Evolutionary conservation across 2,329 filamentous ascomycete genomes (phyloP), one percentile per base, ranked within the genome.

Genomic region (Hyphodiscus sp.): DNA sequence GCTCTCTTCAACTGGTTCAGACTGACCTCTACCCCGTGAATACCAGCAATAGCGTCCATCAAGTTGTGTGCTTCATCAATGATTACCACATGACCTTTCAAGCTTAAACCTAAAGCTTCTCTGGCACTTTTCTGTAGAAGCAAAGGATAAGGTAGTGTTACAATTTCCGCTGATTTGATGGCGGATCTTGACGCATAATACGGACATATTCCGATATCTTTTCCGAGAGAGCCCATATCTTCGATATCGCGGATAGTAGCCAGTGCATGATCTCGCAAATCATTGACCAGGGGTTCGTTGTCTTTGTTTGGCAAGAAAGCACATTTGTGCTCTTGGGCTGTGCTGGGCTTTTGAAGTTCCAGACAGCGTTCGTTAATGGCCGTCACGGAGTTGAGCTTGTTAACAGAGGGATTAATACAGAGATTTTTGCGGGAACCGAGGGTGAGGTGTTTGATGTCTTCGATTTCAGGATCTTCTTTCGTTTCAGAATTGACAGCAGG

Each of bases 41-140:
- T 94, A 45, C 85, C 86, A 16, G 89, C 82, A 45, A 99, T 89
- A 0, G 92, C 91, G 68, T 96, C 91, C 86, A 96, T 96, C 50
- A 99, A 81, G 66, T 99, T 99, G 68, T 99, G 94, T 0, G 94
- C 94, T 73, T 99, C 94, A 62, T 99, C 94, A 47, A 99, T 89
- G 23, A 99, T 87, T n/a, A 99, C 84, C 0, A 99, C 77, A 65
- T 95, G 94, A 5, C 85, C 83, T 63, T 95, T 91, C 9, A 99
- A 71, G 20, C 87, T 92, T 44, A 99, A 83, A 0, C 87, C 86
- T 0, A 99, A 76, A 0, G 94, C 91, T 56, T 97, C 91, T 47
- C 94, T 79, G 0, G 94, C 91, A 3, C 84, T 88, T 63, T 85
- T 88, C 65, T 97, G 94, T 2, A 99, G 74, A 0, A 99, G 77